phyloP scores from a whole-genome alignment of 2,329 filamentous ascomycete genomes.

The Colletotrichum viniferum region DNA sequence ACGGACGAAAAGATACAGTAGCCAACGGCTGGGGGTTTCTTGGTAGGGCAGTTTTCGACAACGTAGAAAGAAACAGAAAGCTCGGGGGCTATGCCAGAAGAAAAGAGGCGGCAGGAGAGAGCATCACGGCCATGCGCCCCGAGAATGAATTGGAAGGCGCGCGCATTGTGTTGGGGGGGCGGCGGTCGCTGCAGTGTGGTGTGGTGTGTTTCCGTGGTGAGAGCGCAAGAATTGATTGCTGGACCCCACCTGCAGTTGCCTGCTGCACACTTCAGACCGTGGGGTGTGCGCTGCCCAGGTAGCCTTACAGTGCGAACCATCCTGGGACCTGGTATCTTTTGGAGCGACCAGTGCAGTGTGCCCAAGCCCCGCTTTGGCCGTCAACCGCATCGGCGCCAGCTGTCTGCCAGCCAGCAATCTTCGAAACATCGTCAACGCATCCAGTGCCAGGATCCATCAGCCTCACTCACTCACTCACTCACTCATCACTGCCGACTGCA shows the following conservation, averaged over 20 bases:
- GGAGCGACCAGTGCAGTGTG: neutral
- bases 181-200: neutral
- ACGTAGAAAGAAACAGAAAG: neutral
- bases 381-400: neutral
- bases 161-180: neutral
- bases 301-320: conserved; percentile 20
- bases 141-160: neutral
- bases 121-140: conserved; percentile 3
- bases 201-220: conserved; percentile 13
- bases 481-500: neutral
- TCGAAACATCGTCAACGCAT: conserved; percentile 5
- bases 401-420: conserved; percentile 5
- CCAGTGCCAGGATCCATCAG: neutral
- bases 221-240: conserved; percentile 1
- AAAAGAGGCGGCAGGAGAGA: neutral
- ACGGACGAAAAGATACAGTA: neutral
- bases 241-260: neutral
- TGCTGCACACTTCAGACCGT: neutral
- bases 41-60: neutral
- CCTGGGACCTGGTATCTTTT: neutral
- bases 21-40: neutral
- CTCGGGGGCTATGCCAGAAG: neutral
- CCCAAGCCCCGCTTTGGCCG: neutral
- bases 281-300: neutral
- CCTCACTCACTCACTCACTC: neutral